Evolutionary conservation across 1,284 basidiomycete genomes (phyloP).

Genomic region (Moesziomyces parantarcticus): DNA sequence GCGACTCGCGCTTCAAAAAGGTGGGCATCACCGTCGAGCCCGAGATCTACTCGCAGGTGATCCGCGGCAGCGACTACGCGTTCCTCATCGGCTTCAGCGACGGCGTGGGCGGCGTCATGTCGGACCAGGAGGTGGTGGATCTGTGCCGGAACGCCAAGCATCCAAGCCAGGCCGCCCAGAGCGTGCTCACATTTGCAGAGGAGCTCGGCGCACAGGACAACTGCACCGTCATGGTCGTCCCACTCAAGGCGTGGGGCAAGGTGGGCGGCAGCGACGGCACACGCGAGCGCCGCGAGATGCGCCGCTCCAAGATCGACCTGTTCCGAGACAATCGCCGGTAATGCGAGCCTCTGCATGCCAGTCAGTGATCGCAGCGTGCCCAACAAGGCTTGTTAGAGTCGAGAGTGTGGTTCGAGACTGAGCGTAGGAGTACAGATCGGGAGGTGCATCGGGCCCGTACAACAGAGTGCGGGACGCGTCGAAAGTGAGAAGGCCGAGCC

Average conservation of each 20-base stretch:
- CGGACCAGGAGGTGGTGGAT: conserved; percentile 94
- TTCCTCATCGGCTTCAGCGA: conserved; percentile 71
- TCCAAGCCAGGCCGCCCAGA: conserved; percentile 82
- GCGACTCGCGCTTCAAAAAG: conserved; percentile 87
- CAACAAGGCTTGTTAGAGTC: too few species aligned
- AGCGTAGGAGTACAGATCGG: too few species aligned
- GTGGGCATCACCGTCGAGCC: conserved; percentile 84
- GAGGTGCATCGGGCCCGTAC: too few species aligned
- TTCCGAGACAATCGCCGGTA: conserved; percentile 54
- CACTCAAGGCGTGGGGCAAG: conserved; percentile 89
- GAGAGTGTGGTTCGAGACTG: too few species aligned
- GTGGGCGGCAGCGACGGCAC: conserved; percentile 83
- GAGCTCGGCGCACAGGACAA: conserved; percentile 89
- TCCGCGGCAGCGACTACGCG: conserved; percentile 70
- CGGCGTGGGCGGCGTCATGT: conserved; percentile 87
- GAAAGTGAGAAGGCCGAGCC: too few species aligned
- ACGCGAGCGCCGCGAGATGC: conserved; percentile 67
- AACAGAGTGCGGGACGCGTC: too few species aligned
- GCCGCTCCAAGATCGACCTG: conserved; percentile 52
- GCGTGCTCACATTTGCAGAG: conserved; percentile 87
- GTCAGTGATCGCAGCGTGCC: not conserved
- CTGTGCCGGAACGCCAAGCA: conserved; percentile 79
- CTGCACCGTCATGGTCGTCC: conserved; percentile 89
- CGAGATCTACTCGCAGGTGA: conserved; percentile 82
- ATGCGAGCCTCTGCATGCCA: not conserved